phyloP scores from a whole-genome alignment of 257 asterid genomes.

The Solanum pennellii region DNA sequence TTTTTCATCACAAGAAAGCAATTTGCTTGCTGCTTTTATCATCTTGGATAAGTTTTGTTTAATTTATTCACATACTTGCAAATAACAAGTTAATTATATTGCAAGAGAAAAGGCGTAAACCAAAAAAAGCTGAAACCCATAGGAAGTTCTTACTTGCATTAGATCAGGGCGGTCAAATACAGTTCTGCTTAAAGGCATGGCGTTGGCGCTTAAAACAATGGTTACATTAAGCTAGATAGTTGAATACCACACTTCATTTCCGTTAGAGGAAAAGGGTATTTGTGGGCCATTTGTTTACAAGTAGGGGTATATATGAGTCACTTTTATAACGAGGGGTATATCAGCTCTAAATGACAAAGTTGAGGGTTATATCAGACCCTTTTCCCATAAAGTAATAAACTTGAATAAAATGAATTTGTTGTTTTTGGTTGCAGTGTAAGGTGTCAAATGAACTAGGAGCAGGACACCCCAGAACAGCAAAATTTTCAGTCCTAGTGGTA shows the following conservation, averaged over 20 bases:
- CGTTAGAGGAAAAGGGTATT: no score
- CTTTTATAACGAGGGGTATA: no score
- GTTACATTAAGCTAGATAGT: no score
- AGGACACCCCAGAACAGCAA: not conserved
- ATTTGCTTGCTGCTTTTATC: not conserved
- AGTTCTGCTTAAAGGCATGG: not conserved
- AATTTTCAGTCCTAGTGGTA: not conserved
- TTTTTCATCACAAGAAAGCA: not conserved
- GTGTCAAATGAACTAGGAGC: conserved; percentile 3
- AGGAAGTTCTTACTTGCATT: not conserved
- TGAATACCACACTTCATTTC: no score
- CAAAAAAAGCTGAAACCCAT: not conserved
- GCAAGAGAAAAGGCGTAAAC: not conserved
- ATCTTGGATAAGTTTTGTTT: not conserved
- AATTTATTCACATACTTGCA: not conserved
- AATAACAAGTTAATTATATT: not conserved
- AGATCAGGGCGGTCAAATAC: not conserved
- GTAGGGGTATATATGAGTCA: no score
- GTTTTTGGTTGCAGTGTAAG: not conserved
- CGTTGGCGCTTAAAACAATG: not conserved
- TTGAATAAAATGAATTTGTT: not conserved
- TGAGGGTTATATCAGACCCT: no score
- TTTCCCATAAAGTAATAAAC: no score
- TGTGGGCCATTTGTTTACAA: no score
- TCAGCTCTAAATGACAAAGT: no score